Evolutionary conservation across 2,329 filamentous ascomycete species (phyloP).

Genomic region (Mollisia scopiformis): DNA sequence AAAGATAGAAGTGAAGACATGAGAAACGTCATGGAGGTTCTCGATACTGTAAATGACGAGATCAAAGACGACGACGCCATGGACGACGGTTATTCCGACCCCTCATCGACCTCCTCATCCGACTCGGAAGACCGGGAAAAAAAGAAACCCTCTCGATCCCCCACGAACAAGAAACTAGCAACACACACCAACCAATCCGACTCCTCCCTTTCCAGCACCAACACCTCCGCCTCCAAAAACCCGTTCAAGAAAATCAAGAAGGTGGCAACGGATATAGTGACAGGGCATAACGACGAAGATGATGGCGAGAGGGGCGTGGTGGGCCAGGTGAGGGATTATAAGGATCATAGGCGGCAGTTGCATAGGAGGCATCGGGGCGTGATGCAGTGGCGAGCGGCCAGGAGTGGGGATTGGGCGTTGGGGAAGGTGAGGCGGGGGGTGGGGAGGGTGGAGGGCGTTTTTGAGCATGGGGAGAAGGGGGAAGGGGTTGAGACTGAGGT

Average conservation of each 20-base stretch:
- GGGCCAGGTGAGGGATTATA: conserved; percentile 62
- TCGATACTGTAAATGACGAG: conserved; percentile 63
- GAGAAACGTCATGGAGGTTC: conserved; percentile 63
- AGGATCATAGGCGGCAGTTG: conserved; percentile 58
- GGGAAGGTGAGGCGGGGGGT: conserved; percentile 57
- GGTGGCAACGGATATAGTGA: conserved; percentile 33
- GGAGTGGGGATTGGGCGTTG: conserved; percentile 59
- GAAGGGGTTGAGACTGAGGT: conserved; percentile 71
- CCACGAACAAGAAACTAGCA: conserved; percentile 19
- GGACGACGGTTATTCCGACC: background rate
- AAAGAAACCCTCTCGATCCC: background rate
- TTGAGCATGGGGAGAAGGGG: conserved; percentile 62
- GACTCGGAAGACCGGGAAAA: conserved; percentile 6
- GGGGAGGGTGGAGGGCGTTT: conserved; percentile 46
- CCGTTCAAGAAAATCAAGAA: conserved; percentile 23
- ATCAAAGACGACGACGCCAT: conserved; percentile 35
- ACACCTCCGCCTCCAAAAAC: conserved; percentile 15
- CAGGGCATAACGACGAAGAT: conserved; percentile 43
- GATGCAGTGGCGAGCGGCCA: conserved; percentile 70
- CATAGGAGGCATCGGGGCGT: conserved; percentile 69
- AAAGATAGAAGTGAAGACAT: conserved; percentile 55
- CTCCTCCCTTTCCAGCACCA: conserved; percentile 8
- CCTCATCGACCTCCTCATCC: conserved; percentile 4
- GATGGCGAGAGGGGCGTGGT: conserved; percentile 49
- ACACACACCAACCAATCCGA: conserved; percentile 24